Evolutionary conservation across 371 early-diverging fungal genomes (phyloP).

Genomic region (Nematocida homosporus): DNA sequence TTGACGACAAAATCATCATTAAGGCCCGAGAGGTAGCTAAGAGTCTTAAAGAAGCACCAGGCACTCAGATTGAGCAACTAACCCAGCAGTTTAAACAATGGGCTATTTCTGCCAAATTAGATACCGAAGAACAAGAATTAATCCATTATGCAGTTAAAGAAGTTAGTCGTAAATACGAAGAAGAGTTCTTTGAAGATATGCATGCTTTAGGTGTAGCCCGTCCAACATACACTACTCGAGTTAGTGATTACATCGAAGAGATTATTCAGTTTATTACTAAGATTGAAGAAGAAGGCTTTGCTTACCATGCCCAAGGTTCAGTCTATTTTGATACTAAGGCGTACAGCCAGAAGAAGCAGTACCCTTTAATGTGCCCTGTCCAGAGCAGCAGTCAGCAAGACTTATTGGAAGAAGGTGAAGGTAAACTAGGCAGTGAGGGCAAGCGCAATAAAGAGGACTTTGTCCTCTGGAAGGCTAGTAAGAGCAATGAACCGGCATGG

Average conservation of each 20-base stretch:
- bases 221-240: slow-evolving; percentile 88
- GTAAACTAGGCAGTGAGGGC: slow-evolving; percentile 71
- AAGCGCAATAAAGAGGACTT: slow-evolving; percentile 80
- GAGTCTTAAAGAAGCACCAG: background rate
- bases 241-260: slow-evolving; percentile 92
- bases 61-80: background rate
- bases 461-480: slow-evolving; percentile 93
- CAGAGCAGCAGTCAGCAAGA: slow-evolving; percentile 34
- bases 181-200: slow-evolving; percentile 90
- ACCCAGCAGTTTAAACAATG: background rate
- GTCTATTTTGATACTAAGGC: slow-evolving; percentile 89
- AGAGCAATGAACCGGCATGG: slow-evolving; percentile 82
- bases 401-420: slow-evolving; percentile 52
- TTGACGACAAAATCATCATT: slow-evolving; percentile 85
- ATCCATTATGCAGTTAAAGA: slow-evolving; percentile 32
- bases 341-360: slow-evolving; percentile 73
- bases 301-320: slow-evolving; percentile 81
- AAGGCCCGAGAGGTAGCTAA: slow-evolving; percentile 56
- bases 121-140: slow-evolving; percentile 40
- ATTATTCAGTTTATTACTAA: slow-evolving; percentile 80
- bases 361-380: slow-evolving; percentile 58
- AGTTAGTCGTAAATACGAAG: slow-evolving; percentile 87
- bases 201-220: slow-evolving; percentile 75
- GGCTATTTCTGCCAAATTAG: background rate
- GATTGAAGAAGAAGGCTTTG: slow-evolving; percentile 86